Conservation (phyloP, 2,329 filamentous ascomycete genomes). For the Neofusicoccum parvum region DNA sequence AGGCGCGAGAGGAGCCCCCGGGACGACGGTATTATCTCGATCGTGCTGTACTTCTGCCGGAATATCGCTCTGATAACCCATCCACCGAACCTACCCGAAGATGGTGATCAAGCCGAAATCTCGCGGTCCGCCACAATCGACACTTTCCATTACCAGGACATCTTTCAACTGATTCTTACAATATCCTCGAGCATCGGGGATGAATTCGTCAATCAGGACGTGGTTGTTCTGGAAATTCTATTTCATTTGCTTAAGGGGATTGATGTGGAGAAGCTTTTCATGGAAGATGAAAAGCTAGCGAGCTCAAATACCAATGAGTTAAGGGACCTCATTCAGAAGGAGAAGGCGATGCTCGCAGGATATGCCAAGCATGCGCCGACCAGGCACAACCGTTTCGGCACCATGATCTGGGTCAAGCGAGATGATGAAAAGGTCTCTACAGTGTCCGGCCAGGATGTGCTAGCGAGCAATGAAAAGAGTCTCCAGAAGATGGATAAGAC, state of each 20-base stretch:
- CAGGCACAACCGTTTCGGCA: slow-evolving; percentile 90
- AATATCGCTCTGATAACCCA: slow-evolving; percentile 86
- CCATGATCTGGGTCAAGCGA: slow-evolving; percentile 94
- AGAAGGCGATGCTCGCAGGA: slow-evolving; percentile 77
- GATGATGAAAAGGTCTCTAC: slow-evolving; percentile 83
- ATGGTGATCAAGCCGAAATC: slow-evolving; percentile 87
- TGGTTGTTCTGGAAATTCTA: slow-evolving; percentile 85
- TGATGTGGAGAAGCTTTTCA: slow-evolving; percentile 80
- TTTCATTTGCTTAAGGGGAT: slow-evolving; percentile 93
- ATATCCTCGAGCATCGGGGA: slow-evolving; percentile 91
- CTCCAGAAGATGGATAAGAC: slow-evolving; percentile 86
- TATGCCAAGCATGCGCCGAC: slow-evolving; percentile 79
- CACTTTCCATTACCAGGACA: slow-evolving; percentile 86
- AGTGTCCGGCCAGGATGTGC: slow-evolving; percentile 83
- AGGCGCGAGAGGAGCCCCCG: slow-evolving; percentile 73
- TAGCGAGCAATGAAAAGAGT: slow-evolving; percentile 71
- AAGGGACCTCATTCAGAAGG: slow-evolving; percentile 73
- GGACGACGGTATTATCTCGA: slow-evolving; percentile 90
- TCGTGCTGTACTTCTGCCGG: slow-evolving; percentile 84
- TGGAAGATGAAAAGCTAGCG: slow-evolving; percentile 72
- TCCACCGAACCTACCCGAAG: slow-evolving; percentile 70
- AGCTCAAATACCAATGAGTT: slow-evolving; percentile 74
- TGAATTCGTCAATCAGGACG: slow-evolving; percentile 87
- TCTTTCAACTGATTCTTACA: slow-evolving; percentile 81
- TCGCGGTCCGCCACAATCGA: slow-evolving; percentile 87